These are phyloP conservation scores for Rosa hybrid DNA, from an alignment of 331 rosid genomes.

Conservation along the genomic window DNA sequence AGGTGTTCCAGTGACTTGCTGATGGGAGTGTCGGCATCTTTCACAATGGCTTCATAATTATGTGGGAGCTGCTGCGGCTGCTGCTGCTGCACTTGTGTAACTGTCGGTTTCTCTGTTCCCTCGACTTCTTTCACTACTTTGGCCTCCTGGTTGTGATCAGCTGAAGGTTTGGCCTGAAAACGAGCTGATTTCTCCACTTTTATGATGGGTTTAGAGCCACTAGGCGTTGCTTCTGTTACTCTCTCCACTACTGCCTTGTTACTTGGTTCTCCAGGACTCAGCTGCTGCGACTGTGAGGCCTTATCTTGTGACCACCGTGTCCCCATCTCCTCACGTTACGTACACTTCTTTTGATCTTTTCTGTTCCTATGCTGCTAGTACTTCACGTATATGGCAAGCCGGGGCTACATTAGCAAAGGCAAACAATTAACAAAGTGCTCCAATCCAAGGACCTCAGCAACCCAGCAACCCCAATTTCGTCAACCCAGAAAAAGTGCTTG, in stretches of 20 bases:
- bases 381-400: not conserved
- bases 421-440: no score
- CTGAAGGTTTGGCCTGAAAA: not conserved
- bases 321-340: conserved; percentile 31
- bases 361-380: not conserved
- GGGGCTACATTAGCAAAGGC: not conserved
- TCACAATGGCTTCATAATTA: conserved; percentile 38
- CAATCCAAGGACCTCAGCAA: no score
- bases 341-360: not conserved
- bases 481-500: no score
- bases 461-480: no score
- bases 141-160: not conserved
- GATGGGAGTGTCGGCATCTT: conserved; percentile 39
- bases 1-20: conserved; percentile 32
- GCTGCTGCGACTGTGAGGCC: conserved; percentile 16
- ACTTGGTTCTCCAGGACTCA: not conserved
- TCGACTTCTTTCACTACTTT: not conserved
- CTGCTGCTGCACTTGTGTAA: no score
- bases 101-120: not conserved
- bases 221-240: not conserved
- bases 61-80: conserved; percentile 18
- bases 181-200: not conserved
- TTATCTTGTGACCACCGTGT: conserved; percentile 24
- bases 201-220: not conserved
- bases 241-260: not conserved